Conservation (phyloP, 495 filamentous ascomycete genomes). For the Venustampulla echinocandica region DNA sequence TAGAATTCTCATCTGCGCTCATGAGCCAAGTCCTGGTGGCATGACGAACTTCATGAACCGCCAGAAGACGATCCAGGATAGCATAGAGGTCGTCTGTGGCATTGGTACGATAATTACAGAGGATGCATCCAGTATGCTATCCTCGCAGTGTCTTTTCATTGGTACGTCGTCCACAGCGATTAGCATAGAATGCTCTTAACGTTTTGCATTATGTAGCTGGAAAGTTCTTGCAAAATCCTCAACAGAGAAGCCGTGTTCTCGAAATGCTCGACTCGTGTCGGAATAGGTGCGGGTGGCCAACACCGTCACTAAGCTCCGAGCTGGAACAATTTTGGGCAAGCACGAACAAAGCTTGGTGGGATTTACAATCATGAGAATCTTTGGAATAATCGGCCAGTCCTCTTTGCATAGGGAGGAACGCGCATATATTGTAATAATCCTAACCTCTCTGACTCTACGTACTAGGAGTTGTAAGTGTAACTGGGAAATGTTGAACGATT, state of each 20-base stretch:
- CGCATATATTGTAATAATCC: too few relatives aligned
- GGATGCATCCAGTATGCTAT: conserved; percentile 14
- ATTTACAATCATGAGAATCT: too few relatives aligned
- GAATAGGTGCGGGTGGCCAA: conserved; percentile 23
- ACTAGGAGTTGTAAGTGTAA: too few relatives aligned
- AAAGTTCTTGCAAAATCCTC: conserved; percentile 18
- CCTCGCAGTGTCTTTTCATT: conserved; percentile 19
- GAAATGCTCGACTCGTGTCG: conserved; percentile 17
- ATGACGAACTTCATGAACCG: conserved; percentile 16
- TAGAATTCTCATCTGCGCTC: too few relatives aligned
- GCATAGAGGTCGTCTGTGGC: conserved; percentile 24
- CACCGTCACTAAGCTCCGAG: conserved; percentile 19
- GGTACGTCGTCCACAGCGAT: conserved; percentile 1
- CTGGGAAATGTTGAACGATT: too few relatives aligned
- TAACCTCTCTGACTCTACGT: too few relatives aligned
- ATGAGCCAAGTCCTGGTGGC: conserved; percentile 22
- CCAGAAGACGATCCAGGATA: conserved; percentile 17
- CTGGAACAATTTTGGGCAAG: conserved; percentile 21
- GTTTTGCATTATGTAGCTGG: too few relatives aligned
- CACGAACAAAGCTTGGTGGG: too few relatives aligned
- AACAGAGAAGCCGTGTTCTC: conserved; percentile 18
- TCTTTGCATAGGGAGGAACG: too few relatives aligned
- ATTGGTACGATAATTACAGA: conserved; percentile 20
- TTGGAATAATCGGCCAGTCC: too few relatives aligned
- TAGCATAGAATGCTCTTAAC: not conserved